Evolutionary conservation across 768 basidiomycete species (phyloP).

Genomic region (Cytidiella melzeri): DNA sequence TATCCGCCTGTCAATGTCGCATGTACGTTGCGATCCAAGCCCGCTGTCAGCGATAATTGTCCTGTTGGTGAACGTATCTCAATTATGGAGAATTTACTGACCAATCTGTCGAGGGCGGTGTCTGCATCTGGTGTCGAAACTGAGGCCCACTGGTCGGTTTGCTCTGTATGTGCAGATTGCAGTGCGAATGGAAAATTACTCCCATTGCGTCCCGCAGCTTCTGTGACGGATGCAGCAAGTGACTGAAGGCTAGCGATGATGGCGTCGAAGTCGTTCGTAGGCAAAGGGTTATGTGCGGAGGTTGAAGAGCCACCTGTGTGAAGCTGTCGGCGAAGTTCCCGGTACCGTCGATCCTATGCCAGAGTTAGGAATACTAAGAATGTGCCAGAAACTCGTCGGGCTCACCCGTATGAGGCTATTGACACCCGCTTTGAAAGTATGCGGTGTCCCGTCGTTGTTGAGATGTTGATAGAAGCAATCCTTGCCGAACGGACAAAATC

Average conservation of each 20-base stretch:
- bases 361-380: background rate
- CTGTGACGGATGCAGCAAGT: background rate
- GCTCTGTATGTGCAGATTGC: too few species aligned
- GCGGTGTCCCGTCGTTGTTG: slow-evolving; percentile 58
- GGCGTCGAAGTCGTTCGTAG: too few species aligned
- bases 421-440: slow-evolving; percentile 46
- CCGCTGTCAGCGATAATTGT: slow-evolving; percentile 1
- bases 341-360: background rate
- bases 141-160: too few species aligned
- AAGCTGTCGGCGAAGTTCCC: background rate
- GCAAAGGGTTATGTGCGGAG: too few species aligned
- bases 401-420: slow-evolving; percentile 15
- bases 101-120: too few species aligned
- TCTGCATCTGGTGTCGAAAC: too few species aligned
- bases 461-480: slow-evolving; percentile 79
- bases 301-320: background rate
- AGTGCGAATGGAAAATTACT: too few species aligned
- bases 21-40: background rate
- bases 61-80: too few species aligned
- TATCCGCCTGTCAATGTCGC: slow-evolving; percentile 1
- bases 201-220: too few species aligned
- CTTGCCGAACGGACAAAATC: slow-evolving; percentile 70
- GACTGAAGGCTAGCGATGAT: background rate
- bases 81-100: too few species aligned
- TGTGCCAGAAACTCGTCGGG: too few species aligned